phyloP scores from a whole-genome alignment of 768 basidiomycete species.

The Mycena filopes region DNA sequence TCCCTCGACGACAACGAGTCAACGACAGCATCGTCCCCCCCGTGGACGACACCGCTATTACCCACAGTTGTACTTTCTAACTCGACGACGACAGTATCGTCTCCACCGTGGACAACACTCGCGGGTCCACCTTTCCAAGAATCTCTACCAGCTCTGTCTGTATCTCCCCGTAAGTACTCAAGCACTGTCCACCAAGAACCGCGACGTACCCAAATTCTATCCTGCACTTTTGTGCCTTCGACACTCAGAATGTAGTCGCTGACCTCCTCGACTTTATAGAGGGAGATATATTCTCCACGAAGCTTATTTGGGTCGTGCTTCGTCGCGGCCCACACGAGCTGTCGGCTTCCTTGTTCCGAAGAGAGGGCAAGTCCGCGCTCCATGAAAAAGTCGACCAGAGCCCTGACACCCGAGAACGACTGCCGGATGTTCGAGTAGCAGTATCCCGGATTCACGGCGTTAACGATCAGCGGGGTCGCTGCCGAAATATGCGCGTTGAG shows the following conservation, averaged over 20 bases:
- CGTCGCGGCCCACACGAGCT: slow-evolving; percentile 46
- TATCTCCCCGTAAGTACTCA: not conserved
- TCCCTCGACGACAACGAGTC: too few species aligned
- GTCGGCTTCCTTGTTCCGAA: slow-evolving; percentile 39
- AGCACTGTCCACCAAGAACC: not conserved
- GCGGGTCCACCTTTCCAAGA: slow-evolving; percentile 11
- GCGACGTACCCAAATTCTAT: slow-evolving; percentile 44
- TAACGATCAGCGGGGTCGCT: slow-evolving; percentile 32
- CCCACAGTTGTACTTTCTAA: not conserved
- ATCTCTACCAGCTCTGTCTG: slow-evolving; percentile 22
- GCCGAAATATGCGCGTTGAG: slow-evolving; percentile 28
- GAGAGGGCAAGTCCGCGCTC: slow-evolving; percentile 29
- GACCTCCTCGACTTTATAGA: slow-evolving; percentile 39
- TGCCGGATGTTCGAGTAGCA: slow-evolving; percentile 32
- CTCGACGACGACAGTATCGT: slow-evolving; percentile 4
- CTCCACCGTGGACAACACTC: not conserved
- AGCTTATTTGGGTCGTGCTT: slow-evolving; percentile 33
- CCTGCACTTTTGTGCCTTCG: slow-evolving; percentile 39
- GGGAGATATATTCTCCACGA: slow-evolving; percentile 44
- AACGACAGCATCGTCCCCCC: too few species aligned
- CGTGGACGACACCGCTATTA: too few species aligned
- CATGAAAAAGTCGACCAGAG: slow-evolving; percentile 21
- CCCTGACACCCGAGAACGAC: slow-evolving; percentile 9
- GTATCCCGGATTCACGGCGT: slow-evolving; percentile 36
- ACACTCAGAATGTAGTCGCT: slow-evolving; percentile 41